These are phyloP conservation scores for Trypanosoma mega DNA, from an alignment of 208 protist genomes.

Conservation along the genomic window DNA sequence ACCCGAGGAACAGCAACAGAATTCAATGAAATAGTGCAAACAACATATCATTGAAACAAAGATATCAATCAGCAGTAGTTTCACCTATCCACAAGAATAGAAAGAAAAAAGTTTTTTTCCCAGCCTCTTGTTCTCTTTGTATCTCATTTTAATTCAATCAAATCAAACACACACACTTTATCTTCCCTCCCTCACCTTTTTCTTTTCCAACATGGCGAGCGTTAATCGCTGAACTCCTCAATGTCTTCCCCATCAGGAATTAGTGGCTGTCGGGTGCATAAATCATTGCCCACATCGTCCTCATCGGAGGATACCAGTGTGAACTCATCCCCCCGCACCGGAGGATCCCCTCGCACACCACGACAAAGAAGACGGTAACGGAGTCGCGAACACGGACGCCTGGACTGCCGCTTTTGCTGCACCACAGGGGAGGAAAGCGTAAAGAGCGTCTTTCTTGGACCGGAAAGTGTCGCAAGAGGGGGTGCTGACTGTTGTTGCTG, in stretches of 20 bases:
- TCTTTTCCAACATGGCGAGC: background rate
- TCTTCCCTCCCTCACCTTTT: background rate
- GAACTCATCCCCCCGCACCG: slow-evolving; percentile 29
- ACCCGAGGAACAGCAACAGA: background rate
- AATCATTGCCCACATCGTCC: slow-evolving; percentile 13
- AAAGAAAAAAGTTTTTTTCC: no score
- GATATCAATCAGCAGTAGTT: no score
- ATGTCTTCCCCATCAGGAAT: slow-evolving; percentile 45
- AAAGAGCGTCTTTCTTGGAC: slow-evolving; percentile 28
- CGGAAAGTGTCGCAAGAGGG: background rate
- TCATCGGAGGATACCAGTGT: background rate
- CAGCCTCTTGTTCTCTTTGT: no score
- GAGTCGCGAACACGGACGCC: slow-evolving; percentile 26
- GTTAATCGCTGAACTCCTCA: slow-evolving; percentile 55
- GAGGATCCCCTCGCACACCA: slow-evolving; percentile 22
- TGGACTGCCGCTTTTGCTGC: background rate
- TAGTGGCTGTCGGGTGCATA: slow-evolving; percentile 15
- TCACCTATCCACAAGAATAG: no score
- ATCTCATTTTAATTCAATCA: no score
- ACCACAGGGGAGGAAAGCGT: background rate
- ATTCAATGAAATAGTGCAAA: no score
- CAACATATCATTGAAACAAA: no score
- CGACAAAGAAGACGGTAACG: slow-evolving; percentile 34
- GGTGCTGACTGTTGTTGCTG: background rate
- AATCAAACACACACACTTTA: background rate